phyloP scores from a whole-genome alignment of 139 green algal genomes.

The Haematococcus sp. region DNA sequence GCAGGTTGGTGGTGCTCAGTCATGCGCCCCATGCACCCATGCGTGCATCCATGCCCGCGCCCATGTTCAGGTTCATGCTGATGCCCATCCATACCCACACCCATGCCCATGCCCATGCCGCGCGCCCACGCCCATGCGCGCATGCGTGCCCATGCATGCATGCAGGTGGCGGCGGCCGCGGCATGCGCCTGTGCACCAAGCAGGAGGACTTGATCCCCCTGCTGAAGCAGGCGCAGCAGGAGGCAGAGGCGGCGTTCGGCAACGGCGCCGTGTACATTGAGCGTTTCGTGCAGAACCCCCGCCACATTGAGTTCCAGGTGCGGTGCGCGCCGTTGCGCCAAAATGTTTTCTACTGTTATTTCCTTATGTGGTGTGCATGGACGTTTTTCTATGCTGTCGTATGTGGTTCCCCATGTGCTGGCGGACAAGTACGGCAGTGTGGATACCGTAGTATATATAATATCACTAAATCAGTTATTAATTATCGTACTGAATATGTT shows the following conservation, averaged over 20 bases:
- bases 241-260: conserved; percentile 94
- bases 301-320: conserved; percentile 97
- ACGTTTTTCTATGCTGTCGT: too few relatives aligned
- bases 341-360: too few relatives aligned
- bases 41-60: too few relatives aligned
- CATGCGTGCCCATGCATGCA: not conserved
- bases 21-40: too few relatives aligned
- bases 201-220: conserved; percentile 84
- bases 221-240: conserved; percentile 75
- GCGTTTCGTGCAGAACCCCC: conserved; percentile 84
- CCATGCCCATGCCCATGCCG: too few relatives aligned
- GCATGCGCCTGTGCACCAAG: conserved; percentile 84
- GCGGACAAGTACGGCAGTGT: conserved; percentile 93
- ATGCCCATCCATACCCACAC: too few relatives aligned
- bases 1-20: too few relatives aligned
- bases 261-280: conserved; percentile 95
- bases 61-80: too few relatives aligned
- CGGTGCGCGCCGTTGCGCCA: not conserved
- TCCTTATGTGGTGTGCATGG: too few relatives aligned
- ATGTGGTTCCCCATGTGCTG: conserved; percentile 83
- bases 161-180: conserved; percentile 71
- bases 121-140: not conserved
- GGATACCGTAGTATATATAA: too few relatives aligned
- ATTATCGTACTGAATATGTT: too few relatives aligned
- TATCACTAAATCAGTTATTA: too few relatives aligned